Base-by-base conservation (phyloP, 257 asterid species). In the Haberlea rhodopensis region DNA sequence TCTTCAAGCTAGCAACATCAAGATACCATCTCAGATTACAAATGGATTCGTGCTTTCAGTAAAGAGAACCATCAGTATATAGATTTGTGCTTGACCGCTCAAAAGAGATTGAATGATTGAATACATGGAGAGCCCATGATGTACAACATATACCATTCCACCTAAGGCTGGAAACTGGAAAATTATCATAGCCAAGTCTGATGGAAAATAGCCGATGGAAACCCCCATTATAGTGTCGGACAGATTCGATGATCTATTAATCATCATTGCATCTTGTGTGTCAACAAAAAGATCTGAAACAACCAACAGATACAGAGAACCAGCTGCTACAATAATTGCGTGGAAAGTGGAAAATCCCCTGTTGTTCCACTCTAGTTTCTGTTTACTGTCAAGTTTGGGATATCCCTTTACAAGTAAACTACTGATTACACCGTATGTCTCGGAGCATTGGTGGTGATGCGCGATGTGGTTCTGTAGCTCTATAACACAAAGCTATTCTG, bases 341-440 rank as follows among this genome's bases (percentile, higher is more conserved):
- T 91, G 98, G 74, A 89, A 84, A 60, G 95, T 87, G 63, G 98
- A 91, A 84, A 91, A 88, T 0, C 95, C 96, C 79, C 99, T 76
- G 69, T 89, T 89, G 66, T 89, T 89, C 99, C 99, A 89, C 71
- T 92, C 96, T 18, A 92, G 79, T 71, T 83, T 89, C 69, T 78
- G 76, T 66, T 77, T 79, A 52, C 68, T 56, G 77, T 72, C 82
- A 63, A 92, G 96, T 77, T 85, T 89, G 72, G 67, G 62, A 77
- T 87, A 92, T 64, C 88, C 90, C 65, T 74, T 75, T 56, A 87
- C 70, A 57, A 82, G 60, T 53, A 83, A 73, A 68, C 83, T 58
- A 71, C 96, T 92, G 29, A 90, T 73, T 55, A 66, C 80, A 77
- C 94, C 94, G n/a, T n/a, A n/a, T n/a, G n/a, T n/a, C n/a, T n/a